Conservation (phyloP, 768 basidiomycete genomes). For the Rhodotorula diobovata region DNA sequence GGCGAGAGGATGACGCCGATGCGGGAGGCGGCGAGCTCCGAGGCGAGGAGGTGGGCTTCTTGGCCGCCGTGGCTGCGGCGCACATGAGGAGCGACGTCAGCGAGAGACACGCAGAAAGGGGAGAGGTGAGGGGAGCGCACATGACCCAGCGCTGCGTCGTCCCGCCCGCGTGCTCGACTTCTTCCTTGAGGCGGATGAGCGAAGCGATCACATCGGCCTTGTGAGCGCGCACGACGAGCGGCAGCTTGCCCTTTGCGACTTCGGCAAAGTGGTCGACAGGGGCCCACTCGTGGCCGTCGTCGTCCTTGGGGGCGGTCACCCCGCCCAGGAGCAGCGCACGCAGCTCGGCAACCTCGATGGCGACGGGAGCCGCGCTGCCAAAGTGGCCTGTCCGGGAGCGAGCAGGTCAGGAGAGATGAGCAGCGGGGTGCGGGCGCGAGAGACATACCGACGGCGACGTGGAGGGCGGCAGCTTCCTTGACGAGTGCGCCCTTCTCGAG, state of each 20-base stretch:
- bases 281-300: not conserved
- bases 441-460: constrained; percentile 54
- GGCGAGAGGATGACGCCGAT: constrained; percentile 64
- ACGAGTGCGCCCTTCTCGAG: constrained; percentile 63
- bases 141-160: constrained; percentile 55
- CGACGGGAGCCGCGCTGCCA: constrained; percentile 52
- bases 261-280: constrained; percentile 1
- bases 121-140: not conserved
- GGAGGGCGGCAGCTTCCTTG: constrained; percentile 61
- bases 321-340: constrained; percentile 58
- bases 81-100: not conserved
- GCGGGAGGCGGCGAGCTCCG: constrained; percentile 62
- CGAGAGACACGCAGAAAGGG: not conserved
- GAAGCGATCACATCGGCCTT: constrained; percentile 68
- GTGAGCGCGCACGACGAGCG: constrained; percentile 60
- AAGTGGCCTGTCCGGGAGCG: constrained; percentile 47
- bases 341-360: constrained; percentile 72
- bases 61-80: constrained; percentile 53
- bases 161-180: constrained; percentile 54
- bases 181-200: constrained; percentile 61
- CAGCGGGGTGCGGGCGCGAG: not conserved
- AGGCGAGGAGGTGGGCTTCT: constrained; percentile 69
- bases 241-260: constrained; percentile 53
- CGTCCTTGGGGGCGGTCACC: not conserved
- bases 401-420: no score